phyloP scores from a whole-genome alignment of 139 green algal genomes.

The Tetraselmis chui region DNA sequence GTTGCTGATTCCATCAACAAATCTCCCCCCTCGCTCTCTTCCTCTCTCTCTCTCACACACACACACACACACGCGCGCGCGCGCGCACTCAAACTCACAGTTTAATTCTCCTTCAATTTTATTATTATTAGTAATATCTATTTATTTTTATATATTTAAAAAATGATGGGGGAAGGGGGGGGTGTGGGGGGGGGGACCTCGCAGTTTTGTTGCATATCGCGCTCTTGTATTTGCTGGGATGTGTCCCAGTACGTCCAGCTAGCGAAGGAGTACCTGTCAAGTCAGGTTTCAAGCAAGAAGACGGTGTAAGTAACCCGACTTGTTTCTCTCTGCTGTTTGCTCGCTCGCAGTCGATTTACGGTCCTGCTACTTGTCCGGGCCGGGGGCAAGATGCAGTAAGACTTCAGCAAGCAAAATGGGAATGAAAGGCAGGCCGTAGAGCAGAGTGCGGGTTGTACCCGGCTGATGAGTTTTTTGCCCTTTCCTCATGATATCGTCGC shows the following conservation, averaged over 20 bases:
- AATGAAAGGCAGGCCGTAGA: not conserved
- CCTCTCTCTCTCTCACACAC: not conserved
- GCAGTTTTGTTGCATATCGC: no score
- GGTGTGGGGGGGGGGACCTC: no score
- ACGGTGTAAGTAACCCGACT: not conserved
- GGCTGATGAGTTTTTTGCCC: not conserved
- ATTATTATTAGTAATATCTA: no score
- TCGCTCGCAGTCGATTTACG: not conserved
- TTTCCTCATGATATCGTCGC: not conserved
- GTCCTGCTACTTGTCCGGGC: not conserved
- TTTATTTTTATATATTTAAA: no score
- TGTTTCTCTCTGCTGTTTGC: no score
- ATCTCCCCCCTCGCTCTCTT: not conserved
- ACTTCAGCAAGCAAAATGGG: not conserved
- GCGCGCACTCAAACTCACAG: no score
- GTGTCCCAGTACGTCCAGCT: not conserved
- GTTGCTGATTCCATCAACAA: no score
- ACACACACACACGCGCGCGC: not conserved
- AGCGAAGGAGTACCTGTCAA: not conserved
- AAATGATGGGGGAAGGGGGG: no score
- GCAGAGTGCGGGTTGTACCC: not conserved
- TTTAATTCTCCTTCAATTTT: no score
- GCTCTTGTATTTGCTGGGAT: not conserved
- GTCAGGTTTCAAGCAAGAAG: not conserved
- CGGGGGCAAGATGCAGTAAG: not conserved